Percentiles rank a stretch among this genome's conserved stretches.
phyloP scores from a whole-genome alignment of 495 filamentous ascomycete genomes.

The Neurospora sp. region DNA sequence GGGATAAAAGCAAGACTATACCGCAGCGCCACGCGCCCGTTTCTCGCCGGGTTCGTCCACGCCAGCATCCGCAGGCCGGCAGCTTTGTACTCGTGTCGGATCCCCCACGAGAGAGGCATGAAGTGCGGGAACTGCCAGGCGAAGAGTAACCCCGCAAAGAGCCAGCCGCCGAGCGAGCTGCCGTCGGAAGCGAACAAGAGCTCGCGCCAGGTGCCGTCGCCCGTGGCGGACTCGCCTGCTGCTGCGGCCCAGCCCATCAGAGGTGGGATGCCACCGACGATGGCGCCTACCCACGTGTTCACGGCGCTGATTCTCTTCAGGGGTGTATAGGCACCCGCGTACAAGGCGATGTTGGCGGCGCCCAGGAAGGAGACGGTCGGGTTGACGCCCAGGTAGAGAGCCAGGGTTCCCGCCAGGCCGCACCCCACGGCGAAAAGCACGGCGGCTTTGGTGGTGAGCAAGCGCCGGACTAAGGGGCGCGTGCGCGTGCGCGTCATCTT shows the following conservation, averaged over 20 bases:
- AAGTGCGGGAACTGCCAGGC: slow-evolving; percentile 99
- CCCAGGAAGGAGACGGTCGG: slow-evolving; percentile 84
- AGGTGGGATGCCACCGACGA: slow-evolving; percentile 89
- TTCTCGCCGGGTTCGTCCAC: slow-evolving; percentile 78
- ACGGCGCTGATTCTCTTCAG: slow-evolving; percentile 77
- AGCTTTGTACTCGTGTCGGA: slow-evolving; percentile 77
- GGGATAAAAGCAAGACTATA: slow-evolving; percentile 87
- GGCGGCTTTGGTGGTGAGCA: slow-evolving; percentile 67
- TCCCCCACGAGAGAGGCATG: slow-evolving; percentile 79
- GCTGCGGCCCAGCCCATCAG: slow-evolving; percentile 98
- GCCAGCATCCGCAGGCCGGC: slow-evolving; percentile 87
- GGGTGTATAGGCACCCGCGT: slow-evolving; percentile 87
- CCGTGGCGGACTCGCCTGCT: slow-evolving; percentile 74
- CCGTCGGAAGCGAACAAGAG: slow-evolving; percentile 48
- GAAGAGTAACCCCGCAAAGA: slow-evolving; percentile 76
- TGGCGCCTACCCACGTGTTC: slow-evolving; percentile 91
- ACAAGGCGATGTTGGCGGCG: slow-evolving; percentile 74
- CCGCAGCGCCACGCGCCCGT: slow-evolving; percentile 74
- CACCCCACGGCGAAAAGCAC: slow-evolving; percentile 66
- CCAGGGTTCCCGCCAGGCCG: slow-evolving; percentile 52
- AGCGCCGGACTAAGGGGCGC: slow-evolving; percentile 73
- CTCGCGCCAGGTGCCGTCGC: slow-evolving; percentile 61
- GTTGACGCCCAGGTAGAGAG: slow-evolving; percentile 83
- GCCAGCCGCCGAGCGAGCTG: slow-evolving; percentile 71
- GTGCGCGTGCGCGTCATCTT: slow-evolving; percentile 88